Base-by-base conservation (phyloP, 2,329 filamentous ascomycete species). In the Arthrobotrys pseudoclavata region DNA sequence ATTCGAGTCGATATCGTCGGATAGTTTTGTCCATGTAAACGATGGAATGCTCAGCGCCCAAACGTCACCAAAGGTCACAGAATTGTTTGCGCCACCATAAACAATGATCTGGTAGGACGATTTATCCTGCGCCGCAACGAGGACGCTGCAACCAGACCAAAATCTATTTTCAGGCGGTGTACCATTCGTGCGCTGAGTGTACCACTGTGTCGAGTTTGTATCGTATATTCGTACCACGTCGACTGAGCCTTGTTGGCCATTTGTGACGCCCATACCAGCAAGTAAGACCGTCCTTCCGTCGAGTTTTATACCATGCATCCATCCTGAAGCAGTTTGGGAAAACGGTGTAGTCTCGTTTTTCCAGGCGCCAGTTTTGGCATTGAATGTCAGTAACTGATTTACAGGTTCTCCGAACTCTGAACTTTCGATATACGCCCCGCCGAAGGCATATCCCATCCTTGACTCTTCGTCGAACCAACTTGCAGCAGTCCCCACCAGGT, bases 31-130 rank as follows among this genome's bases (percentile, higher is more conserved):
- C 72, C 72, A 76, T n/a, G 72, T 76, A 47, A 76, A 76, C 0
- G 72, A 76, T 31, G 72, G 72, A 22, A 76, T 76, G 24, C 72
- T 76, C n/a, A 76, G 52, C 29, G 72, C 64, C 72, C 72, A 76
- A 7, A 76, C 72, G 15, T 76, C 72, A 18, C 72, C 72, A n/a
- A 60, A 76, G 9, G 72, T 76, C 3, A 34, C 31, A 1, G 50
- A 31, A 13, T 57, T 69, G 52, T 70, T 62, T n/a, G 66, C 72
- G n/a, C 72, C 72, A 42, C 72, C 72, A n/a, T 60, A 76, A 7
- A 55, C 29, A 13, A 76, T 68, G 12, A 76, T 76, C 29, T 76
- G 72, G 50, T 76, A 76, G 15, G 66, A 69, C 12, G 66, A 66
- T 60, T 70, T 69, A 60, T 76, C 72, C 22, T 64, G 64, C 31